Base-by-base conservation (phyloP, 805 yeast species). In the Ogataea trehalophila region DNA sequence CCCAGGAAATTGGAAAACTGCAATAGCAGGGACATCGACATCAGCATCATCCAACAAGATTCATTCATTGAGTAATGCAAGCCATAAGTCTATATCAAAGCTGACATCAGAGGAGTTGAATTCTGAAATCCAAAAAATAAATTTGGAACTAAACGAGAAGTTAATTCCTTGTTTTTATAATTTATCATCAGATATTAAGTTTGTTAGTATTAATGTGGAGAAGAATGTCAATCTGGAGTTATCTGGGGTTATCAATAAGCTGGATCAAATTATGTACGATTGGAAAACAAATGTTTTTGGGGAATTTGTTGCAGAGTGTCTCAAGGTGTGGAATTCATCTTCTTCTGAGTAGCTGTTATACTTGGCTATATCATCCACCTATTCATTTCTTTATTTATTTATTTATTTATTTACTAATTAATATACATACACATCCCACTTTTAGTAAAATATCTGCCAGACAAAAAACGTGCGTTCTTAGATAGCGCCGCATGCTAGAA, bases 131-230 rank as follows among this genome's bases (percentile, higher is more conserved):
- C 41, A 53, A 16, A 50, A 45, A 38, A 43, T 58, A 29, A 47
- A 58, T 14, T 46, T 48, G 5, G 64, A 65, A 44, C 46, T 62
- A 38, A 53, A 57, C 42, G 57, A 79, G 38, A 77, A 76, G 52
- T 65, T 77, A 37, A 71, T 74, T 39, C 81, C 78, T 44, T 70
- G 80, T 44, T 74, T 75, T 23, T 68, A 67, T 15, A 61, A 73
- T 16, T 61, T 74, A 35, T 63, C 70, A 47, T 59, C 57, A 13
- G 83, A 79, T 58, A 70, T 77, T 59, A 57, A 60, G 23, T 67
- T 60, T 46, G 65, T 79, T 29, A 74, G 79, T 18, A 52, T 68
- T 11, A 71, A 72, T 43, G 67, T 78, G n/a, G 70, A 67, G 44
- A 53, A 50, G 18, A 79, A 71, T 42, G 69, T 74, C 13, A 57